phyloP scores from a whole-genome alignment of 2,329 filamentous ascomycete genomes.

The Alternaria brassicae region DNA sequence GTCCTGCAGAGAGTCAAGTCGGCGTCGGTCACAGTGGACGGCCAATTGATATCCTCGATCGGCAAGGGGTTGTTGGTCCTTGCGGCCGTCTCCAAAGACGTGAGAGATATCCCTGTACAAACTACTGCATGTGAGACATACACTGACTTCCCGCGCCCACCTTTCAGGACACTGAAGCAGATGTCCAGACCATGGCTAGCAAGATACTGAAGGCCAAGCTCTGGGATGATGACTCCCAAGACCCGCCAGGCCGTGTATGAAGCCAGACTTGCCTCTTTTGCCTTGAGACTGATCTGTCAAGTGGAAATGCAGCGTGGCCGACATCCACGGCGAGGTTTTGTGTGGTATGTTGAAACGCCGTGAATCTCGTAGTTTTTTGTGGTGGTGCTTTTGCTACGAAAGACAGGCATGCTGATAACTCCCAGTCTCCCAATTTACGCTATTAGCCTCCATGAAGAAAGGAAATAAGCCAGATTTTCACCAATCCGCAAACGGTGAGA shows the following conservation, averaged over 20 bases:
- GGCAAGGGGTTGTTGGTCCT: slow-evolving; percentile 89
- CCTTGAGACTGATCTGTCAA: slow-evolving; percentile 48
- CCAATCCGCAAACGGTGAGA: slow-evolving; percentile 77
- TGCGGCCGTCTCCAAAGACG: slow-evolving; percentile 85
- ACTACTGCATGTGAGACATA: too few species aligned
- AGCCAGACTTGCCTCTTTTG: slow-evolving; percentile 4
- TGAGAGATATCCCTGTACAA: too few species aligned
- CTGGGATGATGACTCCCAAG: slow-evolving; percentile 82
- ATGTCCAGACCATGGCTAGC: slow-evolving; percentile 80
- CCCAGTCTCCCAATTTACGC: slow-evolving; percentile 93
- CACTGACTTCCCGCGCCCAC: too few species aligned
- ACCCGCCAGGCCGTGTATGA: slow-evolving; percentile 62
- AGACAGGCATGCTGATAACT: slow-evolving; percentile 20
- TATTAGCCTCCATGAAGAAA: slow-evolving; percentile 92
- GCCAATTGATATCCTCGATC: slow-evolving; percentile 87
- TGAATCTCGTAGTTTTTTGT: not conserved
- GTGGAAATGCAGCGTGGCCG: slow-evolving; percentile 91
- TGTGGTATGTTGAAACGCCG: slow-evolving; percentile 70
- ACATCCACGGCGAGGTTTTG: slow-evolving; percentile 90
- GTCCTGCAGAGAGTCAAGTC: slow-evolving; percentile 94
- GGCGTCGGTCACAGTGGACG: slow-evolving; percentile 93
- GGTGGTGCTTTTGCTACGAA: not conserved
- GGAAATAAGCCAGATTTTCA: slow-evolving; percentile 96
- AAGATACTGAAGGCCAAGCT: slow-evolving; percentile 91
- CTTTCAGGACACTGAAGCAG: slow-evolving; percentile 91